phyloP scores from a whole-genome alignment of 805 yeast species.

The Myxozyma monticola region DNA sequence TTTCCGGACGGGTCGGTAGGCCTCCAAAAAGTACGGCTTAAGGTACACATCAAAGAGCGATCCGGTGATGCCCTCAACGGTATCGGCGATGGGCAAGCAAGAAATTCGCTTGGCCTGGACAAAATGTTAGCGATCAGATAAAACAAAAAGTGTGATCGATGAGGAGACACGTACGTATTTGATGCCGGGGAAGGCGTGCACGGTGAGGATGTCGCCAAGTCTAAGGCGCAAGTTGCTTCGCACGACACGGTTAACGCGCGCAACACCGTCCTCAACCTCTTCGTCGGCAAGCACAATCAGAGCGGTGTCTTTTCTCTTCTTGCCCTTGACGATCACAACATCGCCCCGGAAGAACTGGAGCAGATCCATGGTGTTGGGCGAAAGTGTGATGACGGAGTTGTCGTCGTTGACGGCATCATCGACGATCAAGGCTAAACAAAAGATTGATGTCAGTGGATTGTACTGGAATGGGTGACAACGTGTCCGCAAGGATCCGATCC shows the following conservation, averaged over 20 bases:
- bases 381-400: slow-evolving; percentile 93
- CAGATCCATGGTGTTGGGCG: slow-evolving; percentile 91
- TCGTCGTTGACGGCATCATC: slow-evolving; percentile 98
- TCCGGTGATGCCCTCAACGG: slow-evolving; percentile 97
- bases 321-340: slow-evolving; percentile 95
- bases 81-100: slow-evolving; percentile 94
- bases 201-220: slow-evolving; percentile 85
- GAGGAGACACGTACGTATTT: slow-evolving; percentile 53
- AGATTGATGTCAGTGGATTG: neutral
- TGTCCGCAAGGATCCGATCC: too few species aligned
- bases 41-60: slow-evolving; percentile 92
- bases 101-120: slow-evolving; percentile 80
- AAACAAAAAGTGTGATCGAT: neutral
- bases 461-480: too few species aligned
- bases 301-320: slow-evolving; percentile 96
- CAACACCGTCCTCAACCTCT: slow-evolving; percentile 93
- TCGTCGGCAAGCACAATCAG: slow-evolving; percentile 94
- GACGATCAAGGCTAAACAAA: slow-evolving; percentile 62
- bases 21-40: slow-evolving; percentile 98
- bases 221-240: slow-evolving; percentile 93
- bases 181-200: slow-evolving; percentile 97
- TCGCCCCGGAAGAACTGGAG: slow-evolving; percentile 96
- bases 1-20: slow-evolving; percentile 97
- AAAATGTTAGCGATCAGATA: neutral
- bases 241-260: slow-evolving; percentile 91